phyloP scores from a whole-genome alignment of 345 rosid species.

The Syzygium grande region DNA sequence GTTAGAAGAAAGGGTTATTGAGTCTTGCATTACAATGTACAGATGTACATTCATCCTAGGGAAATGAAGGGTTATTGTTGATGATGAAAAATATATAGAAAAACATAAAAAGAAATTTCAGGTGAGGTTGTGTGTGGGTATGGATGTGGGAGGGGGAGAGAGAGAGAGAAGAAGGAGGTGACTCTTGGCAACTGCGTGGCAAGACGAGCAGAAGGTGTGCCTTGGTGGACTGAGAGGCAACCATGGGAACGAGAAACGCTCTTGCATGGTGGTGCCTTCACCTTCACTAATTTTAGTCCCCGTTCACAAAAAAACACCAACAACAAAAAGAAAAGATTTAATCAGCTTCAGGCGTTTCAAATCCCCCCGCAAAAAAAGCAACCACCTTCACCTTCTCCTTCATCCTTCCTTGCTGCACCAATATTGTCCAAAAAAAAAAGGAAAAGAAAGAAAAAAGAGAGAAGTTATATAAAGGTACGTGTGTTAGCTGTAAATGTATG shows the following conservation, averaged over 20 bases:
- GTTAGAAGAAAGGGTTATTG: not conserved
- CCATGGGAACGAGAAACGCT: not conserved
- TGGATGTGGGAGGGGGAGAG: not conserved
- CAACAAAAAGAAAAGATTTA: not conserved
- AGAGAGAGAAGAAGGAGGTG: not conserved
- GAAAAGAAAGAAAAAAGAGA: fast-evolving
- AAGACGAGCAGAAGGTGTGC: not conserved
- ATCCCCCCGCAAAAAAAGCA: not conserved
- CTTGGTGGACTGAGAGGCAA: not conserved
- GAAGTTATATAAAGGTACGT: not conserved
- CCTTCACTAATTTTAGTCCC: not conserved
- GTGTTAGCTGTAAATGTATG: not conserved
- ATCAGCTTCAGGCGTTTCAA: not conserved
- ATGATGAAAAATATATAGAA: not conserved
- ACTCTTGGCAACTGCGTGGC: not conserved
- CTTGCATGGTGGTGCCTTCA: not conserved
- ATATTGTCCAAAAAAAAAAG: not conserved
- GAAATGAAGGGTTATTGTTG: not conserved
- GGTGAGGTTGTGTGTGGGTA: not conserved
- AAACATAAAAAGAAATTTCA: not conserved
- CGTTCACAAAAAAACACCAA: not conserved
- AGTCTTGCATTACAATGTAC: not conserved
- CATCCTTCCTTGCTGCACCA: not conserved
- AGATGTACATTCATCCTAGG: not conserved
- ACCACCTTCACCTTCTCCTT: not conserved